Percentiles rank a stretch among this genome's conserved stretches.
phyloP scores from a whole-genome alignment of 345 rosid species.

The Cardiospermum halicacabum region DNA sequence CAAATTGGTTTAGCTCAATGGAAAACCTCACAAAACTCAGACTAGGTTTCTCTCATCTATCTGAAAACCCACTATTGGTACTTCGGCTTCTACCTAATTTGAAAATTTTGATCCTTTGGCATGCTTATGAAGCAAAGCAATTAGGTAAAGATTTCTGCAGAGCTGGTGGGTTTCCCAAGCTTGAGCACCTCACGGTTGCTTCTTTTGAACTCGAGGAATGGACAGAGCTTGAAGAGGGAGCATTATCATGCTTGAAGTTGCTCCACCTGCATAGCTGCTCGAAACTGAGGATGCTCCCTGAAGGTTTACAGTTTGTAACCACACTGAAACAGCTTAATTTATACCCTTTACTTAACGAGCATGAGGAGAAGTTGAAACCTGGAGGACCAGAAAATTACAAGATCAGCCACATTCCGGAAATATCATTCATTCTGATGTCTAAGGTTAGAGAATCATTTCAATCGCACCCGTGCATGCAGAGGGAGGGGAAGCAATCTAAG shows the following conservation, averaged over 20 bases:
- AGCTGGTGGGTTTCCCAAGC: conserved; percentile 36
- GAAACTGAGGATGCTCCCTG: conserved; percentile 32
- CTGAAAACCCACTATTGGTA: conserved; percentile 31
- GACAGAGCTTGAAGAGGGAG: conserved; percentile 41
- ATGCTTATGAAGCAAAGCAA: conserved; percentile 31
- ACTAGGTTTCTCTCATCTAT: conserved; percentile 27
- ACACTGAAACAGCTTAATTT: conserved; percentile 25
- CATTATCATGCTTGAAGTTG: conserved; percentile 27
- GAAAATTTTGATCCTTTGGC: conserved; percentile 24
- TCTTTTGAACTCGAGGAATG: conserved; percentile 31
- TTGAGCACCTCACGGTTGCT: conserved; percentile 33
- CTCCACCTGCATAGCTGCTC: conserved; percentile 33
- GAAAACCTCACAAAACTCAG: conserved; percentile 25
- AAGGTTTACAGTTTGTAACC: conserved; percentile 37
- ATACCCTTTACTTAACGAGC: conserved; percentile 35
- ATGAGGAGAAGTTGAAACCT: conserved; percentile 29
- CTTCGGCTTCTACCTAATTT: conserved; percentile 35
- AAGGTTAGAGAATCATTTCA: not conserved
- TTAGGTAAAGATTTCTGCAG: conserved; percentile 35
- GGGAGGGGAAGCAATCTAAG: not conserved
- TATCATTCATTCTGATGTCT: conserved; percentile 24
- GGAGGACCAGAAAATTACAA: conserved; percentile 38
- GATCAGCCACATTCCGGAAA: conserved; percentile 31
- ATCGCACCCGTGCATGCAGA: not conserved
- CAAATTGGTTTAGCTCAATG: conserved; percentile 32